Conservation (phyloP, 2,329 filamentous ascomycete genomes). For the Knufia fluminis region DNA sequence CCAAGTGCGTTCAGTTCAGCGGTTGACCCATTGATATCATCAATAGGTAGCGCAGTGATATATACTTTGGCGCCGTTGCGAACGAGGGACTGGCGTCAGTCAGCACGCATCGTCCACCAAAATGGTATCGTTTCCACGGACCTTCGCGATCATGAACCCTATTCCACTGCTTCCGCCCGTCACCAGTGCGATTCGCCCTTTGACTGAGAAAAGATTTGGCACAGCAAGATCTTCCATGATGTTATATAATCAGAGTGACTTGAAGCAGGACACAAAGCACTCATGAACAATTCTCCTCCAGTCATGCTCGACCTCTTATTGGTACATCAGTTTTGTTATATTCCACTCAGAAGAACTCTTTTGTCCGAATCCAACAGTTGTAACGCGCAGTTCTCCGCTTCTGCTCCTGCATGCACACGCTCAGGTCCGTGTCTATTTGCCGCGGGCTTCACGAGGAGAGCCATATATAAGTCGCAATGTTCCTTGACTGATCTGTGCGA, state of each 20-base stretch:
- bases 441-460: no score
- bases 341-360: background rate
- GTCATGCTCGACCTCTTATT: background rate
- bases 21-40: constrained; percentile 33
- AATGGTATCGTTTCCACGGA: constrained; percentile 17
- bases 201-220: constrained; percentile 28
- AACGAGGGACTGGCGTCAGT: constrained; percentile 31
- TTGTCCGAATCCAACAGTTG: no score
- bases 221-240: constrained; percentile 5
- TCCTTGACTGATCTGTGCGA: no score
- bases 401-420: background rate
- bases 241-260: background rate
- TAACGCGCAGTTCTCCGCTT: background rate
- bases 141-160: constrained; percentile 40
- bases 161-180: constrained; percentile 39
- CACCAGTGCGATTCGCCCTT: constrained; percentile 36
- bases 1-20: constrained; percentile 34
- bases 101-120: background rate
- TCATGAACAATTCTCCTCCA: background rate
- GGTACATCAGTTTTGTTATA: background rate
- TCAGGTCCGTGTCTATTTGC: background rate
- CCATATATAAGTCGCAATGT: no score
- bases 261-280: background rate
- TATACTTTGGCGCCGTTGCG: constrained; percentile 41
- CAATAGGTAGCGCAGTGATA: constrained; percentile 33